These are phyloP conservation scores for Hypoxylon sp. DNA, from an alignment of 2,329 filamentous ascomycete genomes.

Conservation along the genomic window DNA sequence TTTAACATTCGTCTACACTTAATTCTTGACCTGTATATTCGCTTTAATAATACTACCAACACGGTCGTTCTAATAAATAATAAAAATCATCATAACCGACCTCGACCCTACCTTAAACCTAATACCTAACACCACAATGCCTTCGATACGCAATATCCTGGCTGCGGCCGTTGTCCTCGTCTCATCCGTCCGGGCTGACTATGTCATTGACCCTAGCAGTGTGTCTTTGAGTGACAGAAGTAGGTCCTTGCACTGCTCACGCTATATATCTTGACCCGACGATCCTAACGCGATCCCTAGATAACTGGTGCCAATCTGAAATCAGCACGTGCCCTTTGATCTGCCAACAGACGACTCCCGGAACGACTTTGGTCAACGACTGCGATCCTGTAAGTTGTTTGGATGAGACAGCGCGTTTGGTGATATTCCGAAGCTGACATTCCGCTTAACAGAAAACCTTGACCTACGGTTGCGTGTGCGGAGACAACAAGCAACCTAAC, in stretches of 20 bases:
- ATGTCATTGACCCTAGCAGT: slow-evolving; percentile 72
- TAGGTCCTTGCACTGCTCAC: slow-evolving; percentile 57
- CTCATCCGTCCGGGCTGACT: slow-evolving; percentile 68
- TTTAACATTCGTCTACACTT: slow-evolving; percentile 34
- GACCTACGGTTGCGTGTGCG: slow-evolving; percentile 80
- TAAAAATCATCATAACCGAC: slow-evolving; percentile 23
- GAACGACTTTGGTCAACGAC: slow-evolving; percentile 71
- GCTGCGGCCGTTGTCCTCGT: slow-evolving; percentile 69
- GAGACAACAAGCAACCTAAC: slow-evolving; percentile 76
- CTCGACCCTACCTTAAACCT: slow-evolving; percentile 12
- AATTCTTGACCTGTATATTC: slow-evolving; percentile 39
- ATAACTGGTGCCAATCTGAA: slow-evolving; percentile 76
- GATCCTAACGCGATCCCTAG: slow-evolving; percentile 50
- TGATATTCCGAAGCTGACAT: slow-evolving; percentile 29
- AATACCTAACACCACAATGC: slow-evolving; percentile 61
- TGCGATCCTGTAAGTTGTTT: slow-evolving; percentile 73
- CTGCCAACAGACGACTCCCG: slow-evolving; percentile 72
- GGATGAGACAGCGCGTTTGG: not conserved
- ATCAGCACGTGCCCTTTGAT: slow-evolving; percentile 77
- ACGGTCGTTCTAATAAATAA: slow-evolving; percentile 36
- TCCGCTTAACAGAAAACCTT: slow-evolving; percentile 65
- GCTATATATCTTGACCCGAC: not conserved
- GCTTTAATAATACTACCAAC: slow-evolving; percentile 43
- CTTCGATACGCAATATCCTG: slow-evolving; percentile 68
- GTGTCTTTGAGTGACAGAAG: slow-evolving; percentile 68